These are phyloP conservation scores for Penicillium sp. DNA, from an alignment of 2,329 filamentous ascomycete species.

Conservation along the genomic window DNA sequence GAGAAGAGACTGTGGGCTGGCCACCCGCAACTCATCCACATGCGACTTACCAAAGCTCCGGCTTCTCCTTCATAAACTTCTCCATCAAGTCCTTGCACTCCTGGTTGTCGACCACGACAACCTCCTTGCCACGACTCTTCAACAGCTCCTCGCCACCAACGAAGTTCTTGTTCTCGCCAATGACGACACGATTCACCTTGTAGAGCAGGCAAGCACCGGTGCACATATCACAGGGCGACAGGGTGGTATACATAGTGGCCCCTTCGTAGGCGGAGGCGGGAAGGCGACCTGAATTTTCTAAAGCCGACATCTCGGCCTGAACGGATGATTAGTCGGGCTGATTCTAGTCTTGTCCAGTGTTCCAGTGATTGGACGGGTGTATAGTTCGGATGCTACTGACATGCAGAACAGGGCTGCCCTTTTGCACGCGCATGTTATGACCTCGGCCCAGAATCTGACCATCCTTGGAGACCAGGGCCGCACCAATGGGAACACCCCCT, in stretches of 20 bases:
- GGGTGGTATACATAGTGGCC: conserved; percentile 81
- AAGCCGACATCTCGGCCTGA: conserved; percentile 75
- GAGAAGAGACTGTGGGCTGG: not conserved
- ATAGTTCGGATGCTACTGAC: conserved; percentile 48
- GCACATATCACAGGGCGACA: conserved; percentile 82
- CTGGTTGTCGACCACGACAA: conserved; percentile 69
- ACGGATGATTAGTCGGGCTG: not conserved
- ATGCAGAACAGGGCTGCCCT: conserved; percentile 71
- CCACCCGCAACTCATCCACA: conserved; percentile 2
- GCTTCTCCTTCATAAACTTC: conserved; percentile 72
- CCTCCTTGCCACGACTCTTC: conserved; percentile 69
- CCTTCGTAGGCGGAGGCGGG: conserved; percentile 70
- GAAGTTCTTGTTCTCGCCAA: conserved; percentile 78
- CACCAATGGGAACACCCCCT: conserved; percentile 64
- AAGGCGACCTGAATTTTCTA: conserved; percentile 74
- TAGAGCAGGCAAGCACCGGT: conserved; percentile 78
- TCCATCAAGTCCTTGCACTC: conserved; percentile 72
- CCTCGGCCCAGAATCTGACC: conserved; percentile 72
- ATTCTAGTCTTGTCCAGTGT: not conserved
- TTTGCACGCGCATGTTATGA: conserved; percentile 77
- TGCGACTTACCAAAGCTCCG: conserved; percentile 67
- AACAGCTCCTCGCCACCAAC: conserved; percentile 74
- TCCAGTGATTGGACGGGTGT: not conserved
- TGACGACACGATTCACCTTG: conserved; percentile 72
- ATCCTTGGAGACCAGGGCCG: conserved; percentile 67